These are phyloP conservation scores for Saxophila tyrrhenica DNA, from an alignment of 495 filamentous ascomycete species.

Conservation along the genomic window DNA sequence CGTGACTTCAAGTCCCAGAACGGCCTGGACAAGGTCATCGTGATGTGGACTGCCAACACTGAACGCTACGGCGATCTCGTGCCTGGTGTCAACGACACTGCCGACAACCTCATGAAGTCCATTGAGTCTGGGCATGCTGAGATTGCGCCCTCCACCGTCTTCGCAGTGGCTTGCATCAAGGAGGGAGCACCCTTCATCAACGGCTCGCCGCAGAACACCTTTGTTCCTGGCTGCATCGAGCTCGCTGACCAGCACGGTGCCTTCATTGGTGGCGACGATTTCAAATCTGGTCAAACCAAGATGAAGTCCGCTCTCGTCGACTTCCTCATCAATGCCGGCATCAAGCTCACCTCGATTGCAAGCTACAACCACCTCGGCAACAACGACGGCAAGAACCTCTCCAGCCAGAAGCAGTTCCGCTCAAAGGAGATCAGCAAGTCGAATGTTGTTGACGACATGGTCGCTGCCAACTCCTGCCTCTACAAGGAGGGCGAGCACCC, in stretches of 20 bases:
- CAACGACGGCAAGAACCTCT: constrained; percentile 98
- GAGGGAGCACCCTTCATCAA: constrained; percentile 96
- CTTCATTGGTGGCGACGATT: constrained; percentile 97
- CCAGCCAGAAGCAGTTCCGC: constrained; percentile 94
- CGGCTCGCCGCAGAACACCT: constrained; percentile 97
- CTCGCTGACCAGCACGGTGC: constrained; percentile 78
- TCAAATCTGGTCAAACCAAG: constrained; percentile 99
- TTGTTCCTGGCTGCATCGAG: constrained; percentile 83
- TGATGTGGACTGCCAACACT: constrained; percentile 98
- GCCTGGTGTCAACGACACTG: constrained; percentile 87
- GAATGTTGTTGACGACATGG: constrained; percentile 99
- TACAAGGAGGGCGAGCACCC: constrained; percentile 61
- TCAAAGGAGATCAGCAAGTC: constrained; percentile 99
- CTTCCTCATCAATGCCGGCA: constrained; percentile 96
- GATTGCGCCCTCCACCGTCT: constrained; percentile 86
- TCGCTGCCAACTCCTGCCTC: constrained; percentile 82
- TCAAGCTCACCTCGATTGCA: constrained; percentile 97
- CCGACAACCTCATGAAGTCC: constrained; percentile 79
- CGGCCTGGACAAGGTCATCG: constrained; percentile 85
- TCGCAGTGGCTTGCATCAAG: constrained; percentile 86
- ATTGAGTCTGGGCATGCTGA: constrained; percentile 81
- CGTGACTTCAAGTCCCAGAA: constrained; percentile 85
- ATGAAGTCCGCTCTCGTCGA: constrained; percentile 99
- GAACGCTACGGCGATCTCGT: constrained; percentile 89
- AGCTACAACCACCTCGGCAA: constrained; percentile 99